Evolutionary conservation across 2,329 filamentous ascomycete genomes (phyloP).

Genomic region (Calonectria hongkongensis): DNA sequence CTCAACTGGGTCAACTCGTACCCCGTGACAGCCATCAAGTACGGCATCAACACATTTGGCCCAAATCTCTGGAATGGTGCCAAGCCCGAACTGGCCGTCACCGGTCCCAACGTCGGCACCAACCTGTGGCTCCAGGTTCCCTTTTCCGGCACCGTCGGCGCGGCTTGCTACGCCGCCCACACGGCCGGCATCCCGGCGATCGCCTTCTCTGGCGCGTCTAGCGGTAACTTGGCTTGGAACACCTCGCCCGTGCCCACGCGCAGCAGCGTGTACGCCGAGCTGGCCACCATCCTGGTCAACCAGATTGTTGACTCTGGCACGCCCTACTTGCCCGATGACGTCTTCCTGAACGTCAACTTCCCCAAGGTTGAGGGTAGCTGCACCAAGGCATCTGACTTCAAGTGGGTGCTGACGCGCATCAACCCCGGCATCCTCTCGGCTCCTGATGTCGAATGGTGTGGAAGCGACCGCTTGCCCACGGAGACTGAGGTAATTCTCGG

Average conservation of each 20-base stretch:
- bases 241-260: slow-evolving; percentile 70
- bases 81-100: slow-evolving; percentile 77
- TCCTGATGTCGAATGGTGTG: slow-evolving; percentile 76
- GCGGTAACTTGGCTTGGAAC: slow-evolving; percentile 72
- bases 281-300: slow-evolving; percentile 75
- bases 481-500: slow-evolving; percentile 72
- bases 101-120: slow-evolving; percentile 76
- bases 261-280: slow-evolving; percentile 77
- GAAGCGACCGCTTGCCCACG: slow-evolving; percentile 72
- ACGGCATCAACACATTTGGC: slow-evolving; percentile 75
- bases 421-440: slow-evolving; percentile 71
- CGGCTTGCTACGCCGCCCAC: slow-evolving; percentile 74
- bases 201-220: slow-evolving; percentile 77
- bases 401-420: slow-evolving; percentile 79
- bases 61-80: slow-evolving; percentile 71
- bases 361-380: slow-evolving; percentile 72
- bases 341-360: slow-evolving; percentile 83
- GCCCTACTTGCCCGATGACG: slow-evolving; percentile 77
- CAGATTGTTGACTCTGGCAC: slow-evolving; percentile 72
- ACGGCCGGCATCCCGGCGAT: slow-evolving; percentile 77
- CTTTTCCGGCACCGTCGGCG: slow-evolving; percentile 81
- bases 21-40: slow-evolving; percentile 78
- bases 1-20: slow-evolving; percentile 84
- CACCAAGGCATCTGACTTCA: slow-evolving; percentile 71
- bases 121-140: slow-evolving; percentile 75